These are phyloP conservation scores for Suillus fuscotomentosus DNA, from an alignment of 768 basidiomycete species.

Conservation along the genomic window DNA sequence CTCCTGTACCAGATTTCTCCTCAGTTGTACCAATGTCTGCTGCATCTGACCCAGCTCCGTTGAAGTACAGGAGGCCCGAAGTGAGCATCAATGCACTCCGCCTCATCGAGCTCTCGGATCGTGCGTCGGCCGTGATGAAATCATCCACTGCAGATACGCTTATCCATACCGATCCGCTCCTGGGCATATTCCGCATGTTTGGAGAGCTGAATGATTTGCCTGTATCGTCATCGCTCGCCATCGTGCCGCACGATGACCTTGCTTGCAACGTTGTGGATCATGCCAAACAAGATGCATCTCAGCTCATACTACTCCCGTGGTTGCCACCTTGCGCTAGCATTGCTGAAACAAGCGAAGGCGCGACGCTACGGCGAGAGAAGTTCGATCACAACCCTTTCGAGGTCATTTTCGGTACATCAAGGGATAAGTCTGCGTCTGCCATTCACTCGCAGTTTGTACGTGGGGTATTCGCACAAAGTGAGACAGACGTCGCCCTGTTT, in stretches of 20 bases:
- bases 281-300: slow-evolving; percentile 54
- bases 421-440: slow-evolving; percentile 44
- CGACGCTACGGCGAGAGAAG: slow-evolving; percentile 16
- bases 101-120: slow-evolving; percentile 78
- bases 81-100: slow-evolving; percentile 74
- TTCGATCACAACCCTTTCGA: slow-evolving; percentile 67
- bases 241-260: slow-evolving; percentile 78
- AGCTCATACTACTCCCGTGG: slow-evolving; percentile 88
- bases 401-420: slow-evolving; percentile 44
- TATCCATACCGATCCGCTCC: slow-evolving; percentile 68
- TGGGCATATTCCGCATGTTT: slow-evolving; percentile 75
- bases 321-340: slow-evolving; percentile 37
- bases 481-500: slow-evolving; percentile 78
- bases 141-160: slow-evolving; percentile 66
- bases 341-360: background rate
- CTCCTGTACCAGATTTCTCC: slow-evolving; percentile 18
- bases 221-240: slow-evolving; percentile 63
- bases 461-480: slow-evolving; percentile 68
- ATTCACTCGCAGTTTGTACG: slow-evolving; percentile 85
- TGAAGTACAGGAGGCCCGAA: slow-evolving; percentile 15
- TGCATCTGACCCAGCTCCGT: background rate
- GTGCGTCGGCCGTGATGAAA: slow-evolving; percentile 64
- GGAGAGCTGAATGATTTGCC: slow-evolving; percentile 56
- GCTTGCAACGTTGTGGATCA: slow-evolving; percentile 67
- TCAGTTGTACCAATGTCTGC: slow-evolving; percentile 9